Evolutionary conservation across 805 yeast genomes (phyloP).

Genomic region (Helenozyma rhizophorensis): DNA sequence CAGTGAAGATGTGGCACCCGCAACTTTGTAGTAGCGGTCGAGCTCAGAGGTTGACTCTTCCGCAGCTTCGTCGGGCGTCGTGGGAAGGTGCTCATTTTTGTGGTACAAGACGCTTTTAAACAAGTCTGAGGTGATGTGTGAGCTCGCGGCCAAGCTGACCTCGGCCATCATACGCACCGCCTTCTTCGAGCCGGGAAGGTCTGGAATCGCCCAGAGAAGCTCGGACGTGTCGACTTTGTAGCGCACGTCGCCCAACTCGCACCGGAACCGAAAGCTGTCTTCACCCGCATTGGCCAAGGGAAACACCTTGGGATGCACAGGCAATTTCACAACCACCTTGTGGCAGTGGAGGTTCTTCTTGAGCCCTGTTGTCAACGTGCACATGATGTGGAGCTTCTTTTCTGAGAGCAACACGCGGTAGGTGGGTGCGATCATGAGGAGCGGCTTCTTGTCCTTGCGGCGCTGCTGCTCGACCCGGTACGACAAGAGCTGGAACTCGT

Average conservation of each 20-base stretch:
- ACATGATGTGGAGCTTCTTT: slow-evolving; percentile 30
- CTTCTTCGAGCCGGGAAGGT: slow-evolving; percentile 56
- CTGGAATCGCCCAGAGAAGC: slow-evolving; percentile 67
- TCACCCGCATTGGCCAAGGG: slow-evolving; percentile 11
- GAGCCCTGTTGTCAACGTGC: slow-evolving; percentile 31
- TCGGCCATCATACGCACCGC: slow-evolving; percentile 54
- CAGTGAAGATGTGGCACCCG: slow-evolving; percentile 29
- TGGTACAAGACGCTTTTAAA: background rate
- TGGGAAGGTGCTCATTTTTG: background rate
- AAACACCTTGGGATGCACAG: slow-evolving; percentile 34
- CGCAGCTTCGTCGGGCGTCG: background rate
- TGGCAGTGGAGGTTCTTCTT: slow-evolving; percentile 32
- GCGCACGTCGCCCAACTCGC: slow-evolving; percentile 66
- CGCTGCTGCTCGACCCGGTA: slow-evolving; percentile 41
- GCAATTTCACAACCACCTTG: slow-evolving; percentile 27
- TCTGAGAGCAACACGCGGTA: slow-evolving; percentile 21
- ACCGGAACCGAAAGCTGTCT: slow-evolving; percentile 33
- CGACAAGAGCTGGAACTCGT: slow-evolving; percentile 34
- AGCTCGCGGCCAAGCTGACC: slow-evolving; percentile 17
- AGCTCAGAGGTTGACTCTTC: slow-evolving; percentile 14
- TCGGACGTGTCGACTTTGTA: slow-evolving; percentile 68
- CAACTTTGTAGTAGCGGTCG: slow-evolving; percentile 32
- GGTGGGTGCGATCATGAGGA: slow-evolving; percentile 40
- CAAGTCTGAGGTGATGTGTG: slow-evolving; percentile 1
- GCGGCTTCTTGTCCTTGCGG: slow-evolving; percentile 34